phyloP scores from a whole-genome alignment of 2,329 filamentous ascomycete species.

The Pestalotiopsis sp. region DNA sequence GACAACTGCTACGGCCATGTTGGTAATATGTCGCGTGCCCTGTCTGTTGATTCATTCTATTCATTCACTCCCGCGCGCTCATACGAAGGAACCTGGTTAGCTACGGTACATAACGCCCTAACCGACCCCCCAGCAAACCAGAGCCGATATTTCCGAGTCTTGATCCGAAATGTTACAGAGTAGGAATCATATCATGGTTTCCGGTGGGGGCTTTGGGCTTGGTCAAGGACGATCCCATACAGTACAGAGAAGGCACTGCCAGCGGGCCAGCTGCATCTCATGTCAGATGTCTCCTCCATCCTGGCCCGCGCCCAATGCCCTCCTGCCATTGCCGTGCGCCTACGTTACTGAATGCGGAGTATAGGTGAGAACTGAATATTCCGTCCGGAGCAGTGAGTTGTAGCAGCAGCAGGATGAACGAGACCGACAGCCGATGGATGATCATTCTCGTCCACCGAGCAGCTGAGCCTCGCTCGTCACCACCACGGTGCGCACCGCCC shows the following conservation, averaged over 20 bases:
- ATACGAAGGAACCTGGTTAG: not conserved
- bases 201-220: not conserved
- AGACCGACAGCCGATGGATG: not conserved
- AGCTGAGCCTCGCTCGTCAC: not conserved
- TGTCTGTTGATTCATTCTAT: not conserved
- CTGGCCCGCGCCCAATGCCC: not conserved
- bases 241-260: not conserved
- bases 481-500: not conserved
- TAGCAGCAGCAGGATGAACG: not conserved
- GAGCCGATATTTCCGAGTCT: conserved; percentile 6
- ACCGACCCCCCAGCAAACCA: not conserved
- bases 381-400: not conserved
- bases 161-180: not conserved
- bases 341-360: not conserved
- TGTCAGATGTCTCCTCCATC: not conserved
- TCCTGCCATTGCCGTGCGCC: not conserved
- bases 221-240: not conserved
- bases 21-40: not conserved
- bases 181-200: not conserved
- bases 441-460: not conserved
- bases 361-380: not conserved
- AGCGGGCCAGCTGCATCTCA: not conserved
- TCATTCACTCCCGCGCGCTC: not conserved
- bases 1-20: not conserved
- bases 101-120: no score